Conservation (phyloP, 2,329 filamentous ascomycete genomes). For the Chaetomium sp. region DNA sequence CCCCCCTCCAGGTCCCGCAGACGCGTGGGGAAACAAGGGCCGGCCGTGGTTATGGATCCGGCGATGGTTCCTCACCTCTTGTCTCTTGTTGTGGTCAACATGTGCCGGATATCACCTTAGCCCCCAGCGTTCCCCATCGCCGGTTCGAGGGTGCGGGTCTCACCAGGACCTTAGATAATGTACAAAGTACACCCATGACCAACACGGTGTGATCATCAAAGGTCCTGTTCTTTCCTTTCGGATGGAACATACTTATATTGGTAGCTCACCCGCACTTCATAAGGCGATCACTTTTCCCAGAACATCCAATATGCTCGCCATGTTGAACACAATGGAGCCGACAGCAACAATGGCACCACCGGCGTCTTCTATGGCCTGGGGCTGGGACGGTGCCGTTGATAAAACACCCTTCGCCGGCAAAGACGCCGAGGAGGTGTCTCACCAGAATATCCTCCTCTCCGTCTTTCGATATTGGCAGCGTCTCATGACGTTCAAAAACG, state of each 20-base stretch:
- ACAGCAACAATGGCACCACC: constrained; percentile 23
- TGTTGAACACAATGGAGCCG: constrained; percentile 10
- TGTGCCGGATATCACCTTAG: constrained; percentile 21
- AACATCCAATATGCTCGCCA: neutral
- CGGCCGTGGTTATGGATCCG: constrained; percentile 26
- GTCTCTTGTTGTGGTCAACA: constrained; percentile 10
- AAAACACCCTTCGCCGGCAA: constrained; percentile 1
- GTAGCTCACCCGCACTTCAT: neutral
- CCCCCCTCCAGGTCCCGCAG: constrained; percentile 17
- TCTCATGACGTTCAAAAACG: constrained; percentile 10
- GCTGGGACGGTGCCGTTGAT: constrained; percentile 10
- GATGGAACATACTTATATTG: constrained; percentile 20
- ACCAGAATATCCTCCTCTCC: constrained; percentile 24
- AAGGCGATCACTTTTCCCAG: neutral
- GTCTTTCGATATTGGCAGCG: constrained; percentile 24
- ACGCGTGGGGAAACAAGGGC: constrained; percentile 21
- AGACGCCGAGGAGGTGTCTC: constrained; percentile 9
- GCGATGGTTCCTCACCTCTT: constrained; percentile 1
- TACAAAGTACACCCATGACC: constrained; percentile 19
- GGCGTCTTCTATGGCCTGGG: constrained; percentile 18
- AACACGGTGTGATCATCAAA: constrained; percentile 16
- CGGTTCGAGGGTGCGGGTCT: constrained; percentile 23
- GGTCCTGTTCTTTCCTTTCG: neutral
- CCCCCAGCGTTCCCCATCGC: neutral
- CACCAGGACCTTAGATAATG: constrained; percentile 22